Conservation (phyloP, 2,329 filamentous ascomycete genomes). For the Exophiala spinifera region DNA sequence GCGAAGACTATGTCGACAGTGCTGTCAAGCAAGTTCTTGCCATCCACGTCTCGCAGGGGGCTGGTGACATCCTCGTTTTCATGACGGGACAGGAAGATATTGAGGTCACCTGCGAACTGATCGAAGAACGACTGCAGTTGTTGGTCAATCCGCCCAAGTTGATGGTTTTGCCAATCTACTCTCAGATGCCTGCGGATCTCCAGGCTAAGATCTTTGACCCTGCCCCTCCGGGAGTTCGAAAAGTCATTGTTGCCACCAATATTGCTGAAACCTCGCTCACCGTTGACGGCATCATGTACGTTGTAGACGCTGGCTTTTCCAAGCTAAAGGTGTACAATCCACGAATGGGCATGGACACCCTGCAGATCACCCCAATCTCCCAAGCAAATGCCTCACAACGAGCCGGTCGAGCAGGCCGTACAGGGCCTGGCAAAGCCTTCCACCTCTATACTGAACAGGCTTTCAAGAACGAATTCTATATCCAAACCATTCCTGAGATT, state of each 20-base stretch:
- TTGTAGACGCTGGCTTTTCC: slow-evolving; percentile 92
- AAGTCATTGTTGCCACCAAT: slow-evolving; percentile 97
- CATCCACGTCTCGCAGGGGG: slow-evolving; percentile 91
- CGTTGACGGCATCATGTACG: slow-evolving; percentile 98
- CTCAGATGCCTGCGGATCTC: slow-evolving; percentile 97
- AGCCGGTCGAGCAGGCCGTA: slow-evolving; percentile 88
- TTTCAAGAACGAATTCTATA: slow-evolving; percentile 92
- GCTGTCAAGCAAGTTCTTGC: slow-evolving; percentile 93
- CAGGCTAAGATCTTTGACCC: slow-evolving; percentile 97
- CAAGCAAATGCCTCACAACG: slow-evolving; percentile 94
- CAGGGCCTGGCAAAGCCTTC: slow-evolving; percentile 92
- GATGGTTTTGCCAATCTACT: slow-evolving; percentile 95
- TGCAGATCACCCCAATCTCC: slow-evolving; percentile 95
- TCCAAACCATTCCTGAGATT: slow-evolving; percentile 96
- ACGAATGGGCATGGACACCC: slow-evolving; percentile 97
- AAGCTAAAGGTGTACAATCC: slow-evolving; percentile 99
- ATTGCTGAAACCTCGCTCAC: slow-evolving; percentile 98
- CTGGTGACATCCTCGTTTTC: slow-evolving; percentile 93
- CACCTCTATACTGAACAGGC: slow-evolving; percentile 91
- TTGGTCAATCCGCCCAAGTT: slow-evolving; percentile 94
- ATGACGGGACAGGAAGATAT: slow-evolving; percentile 99
- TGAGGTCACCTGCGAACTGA: slow-evolving; percentile 88
- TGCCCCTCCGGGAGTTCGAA: slow-evolving; percentile 83
- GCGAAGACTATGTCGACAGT: slow-evolving; percentile 96
- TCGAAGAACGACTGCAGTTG: slow-evolving; percentile 80